Base-by-base conservation (phyloP, 768 basidiomycete genomes). In the Trametes elegans region DNA sequence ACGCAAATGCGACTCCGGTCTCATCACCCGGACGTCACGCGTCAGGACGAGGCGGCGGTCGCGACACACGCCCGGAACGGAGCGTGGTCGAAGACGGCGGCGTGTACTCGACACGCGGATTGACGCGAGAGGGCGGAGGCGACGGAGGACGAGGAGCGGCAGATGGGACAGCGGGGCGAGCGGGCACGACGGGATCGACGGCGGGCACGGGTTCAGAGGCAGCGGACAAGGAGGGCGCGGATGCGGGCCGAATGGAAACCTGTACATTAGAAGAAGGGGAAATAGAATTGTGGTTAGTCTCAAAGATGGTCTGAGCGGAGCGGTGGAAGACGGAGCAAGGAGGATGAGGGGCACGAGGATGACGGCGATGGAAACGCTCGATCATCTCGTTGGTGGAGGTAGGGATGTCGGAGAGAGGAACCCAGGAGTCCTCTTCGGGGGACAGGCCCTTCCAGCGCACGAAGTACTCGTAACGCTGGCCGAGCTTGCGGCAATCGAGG, bases 391-490 rank as follows among this genome's bases (percentile, higher is more conserved):
- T 63, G 43, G 49, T 35, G 9, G 68, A 39, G 3, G 57, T 62
- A 5, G 72, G 72, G 38, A 75, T 60, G 21, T 75, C 72, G n/a
- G 67, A 66, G 9, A 73, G 62, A 3, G 71, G 63, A 48, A 73
- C 59, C 74, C 74, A 73, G 10, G 70, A 69, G 49, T 68, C 62
- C 49, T 75, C 68, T 39, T 67, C 63, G 8, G 64, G 62, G 7
- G 63, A 58, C 34, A 55, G 55, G 35, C 55, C 55, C 34, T 58
- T 56, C 68, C 66, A 74, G 5, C 46, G 53, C 2, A 73, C 66
- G 27, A 74, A 62, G 52, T 76, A 73, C n/a, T 75, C 69, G 59
- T 65, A 74, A 24, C 70, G 63, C 21, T 61, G 64, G 7, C 73
- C 72, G 47, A 68, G 63, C 47, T 71, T 70, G 28, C 70, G 68